Evolutionary conservation across 2,329 filamentous ascomycete species (phyloP).

Genomic region (Orbilia quercus): DNA sequence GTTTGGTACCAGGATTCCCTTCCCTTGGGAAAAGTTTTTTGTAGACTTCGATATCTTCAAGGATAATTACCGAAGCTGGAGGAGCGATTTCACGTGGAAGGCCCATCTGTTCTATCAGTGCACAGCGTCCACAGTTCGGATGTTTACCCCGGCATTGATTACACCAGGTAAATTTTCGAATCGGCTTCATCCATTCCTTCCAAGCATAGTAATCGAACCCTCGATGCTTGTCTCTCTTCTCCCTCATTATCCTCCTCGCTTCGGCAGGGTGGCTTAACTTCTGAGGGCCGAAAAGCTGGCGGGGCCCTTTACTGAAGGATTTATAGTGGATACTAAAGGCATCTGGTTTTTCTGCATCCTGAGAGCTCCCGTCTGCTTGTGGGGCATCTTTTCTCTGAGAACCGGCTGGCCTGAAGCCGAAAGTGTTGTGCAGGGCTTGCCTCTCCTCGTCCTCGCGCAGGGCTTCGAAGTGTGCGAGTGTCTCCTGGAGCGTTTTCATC

Average conservation of each 20-base stretch:
- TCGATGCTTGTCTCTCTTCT: conserved; percentile 8
- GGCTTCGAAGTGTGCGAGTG: not conserved
- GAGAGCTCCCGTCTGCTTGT: not conserved
- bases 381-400: not conserved
- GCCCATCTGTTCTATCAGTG: conserved; percentile 4
- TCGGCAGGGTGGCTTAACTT: not conserved
- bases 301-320: conserved; percentile 5
- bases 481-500: not conserved
- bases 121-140: conserved; percentile 29
- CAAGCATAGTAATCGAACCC: conserved; percentile 12
- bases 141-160: conserved; percentile 2
- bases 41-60: conserved; percentile 17
- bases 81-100: conserved; percentile 6
- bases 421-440: not conserved
- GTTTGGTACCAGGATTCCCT: conserved; percentile 5
- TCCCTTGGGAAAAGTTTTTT: conserved; percentile 18
- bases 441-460: not conserved
- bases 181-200: conserved; percentile 23
- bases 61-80: conserved; percentile 25
- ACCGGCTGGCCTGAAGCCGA: not conserved
- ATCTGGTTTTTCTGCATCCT: not conserved
- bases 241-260: conserved; percentile 15
- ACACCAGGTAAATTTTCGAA: conserved; percentile 24
- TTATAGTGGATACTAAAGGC: conserved; percentile 4
- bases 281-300: not conserved